A percentile compares a stretch with the other conserved stretches of the same genome.
Evolutionary conservation across 2,329 filamentous ascomycete genomes (phyloP).

Genomic region (Aspergillus flavus): DNA sequence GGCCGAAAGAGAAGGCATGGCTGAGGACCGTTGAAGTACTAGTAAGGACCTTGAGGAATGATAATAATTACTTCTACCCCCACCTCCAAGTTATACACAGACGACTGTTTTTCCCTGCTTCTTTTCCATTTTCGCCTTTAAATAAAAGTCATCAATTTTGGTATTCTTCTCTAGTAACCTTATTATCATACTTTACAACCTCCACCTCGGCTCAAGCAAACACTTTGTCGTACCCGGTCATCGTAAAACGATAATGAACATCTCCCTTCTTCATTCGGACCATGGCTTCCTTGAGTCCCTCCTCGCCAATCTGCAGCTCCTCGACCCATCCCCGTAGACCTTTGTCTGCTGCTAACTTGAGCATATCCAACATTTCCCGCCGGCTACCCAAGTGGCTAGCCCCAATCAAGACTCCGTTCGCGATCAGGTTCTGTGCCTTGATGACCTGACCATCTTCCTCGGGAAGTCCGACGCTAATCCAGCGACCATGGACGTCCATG

Average conservation of each 20-base stretch:
- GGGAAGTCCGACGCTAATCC: conserved; percentile 78
- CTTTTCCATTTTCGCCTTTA: neutral
- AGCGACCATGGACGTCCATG: conserved; percentile 79
- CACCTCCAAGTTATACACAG: neutral
- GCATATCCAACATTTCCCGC: conserved; percentile 71
- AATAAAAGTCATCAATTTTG: neutral
- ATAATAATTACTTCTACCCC: neutral
- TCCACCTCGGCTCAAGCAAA: conserved; percentile 25
- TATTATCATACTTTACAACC: neutral
- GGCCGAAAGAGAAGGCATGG: neutral
- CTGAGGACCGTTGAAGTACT: neutral
- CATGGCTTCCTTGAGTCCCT: conserved; percentile 70
- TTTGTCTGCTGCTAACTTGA: conserved; percentile 71
- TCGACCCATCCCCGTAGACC: conserved; percentile 69
- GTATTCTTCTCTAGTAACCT: neutral
- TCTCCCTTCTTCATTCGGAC: conserved; percentile 70
- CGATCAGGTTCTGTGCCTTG: conserved; percentile 72
- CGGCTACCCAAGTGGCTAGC: conserved; percentile 71
- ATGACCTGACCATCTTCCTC: conserved; percentile 73
- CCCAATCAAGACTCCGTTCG: conserved; percentile 72
- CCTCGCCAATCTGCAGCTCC: conserved; percentile 71
- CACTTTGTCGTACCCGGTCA: conserved; percentile 53
- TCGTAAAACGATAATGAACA: conserved; percentile 71
- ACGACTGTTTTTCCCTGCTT: neutral
- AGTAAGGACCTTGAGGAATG: neutral